These are phyloP conservation scores for Starmerella sp. DNA, from an alignment of 805 yeast genomes.

Conservation along the genomic window DNA sequence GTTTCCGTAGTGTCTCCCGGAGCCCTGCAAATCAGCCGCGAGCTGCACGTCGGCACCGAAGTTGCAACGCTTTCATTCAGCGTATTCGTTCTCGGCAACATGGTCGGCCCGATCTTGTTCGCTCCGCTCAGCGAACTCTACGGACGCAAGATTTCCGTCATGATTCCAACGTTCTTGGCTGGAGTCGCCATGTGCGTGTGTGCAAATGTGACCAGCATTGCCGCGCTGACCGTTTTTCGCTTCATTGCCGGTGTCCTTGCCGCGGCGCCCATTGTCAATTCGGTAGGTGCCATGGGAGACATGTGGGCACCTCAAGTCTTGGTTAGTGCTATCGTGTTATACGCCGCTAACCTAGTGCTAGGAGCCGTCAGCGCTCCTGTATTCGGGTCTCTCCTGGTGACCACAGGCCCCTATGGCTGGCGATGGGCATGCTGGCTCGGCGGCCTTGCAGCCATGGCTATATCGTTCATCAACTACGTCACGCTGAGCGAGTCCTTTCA, in stretches of 20 bases:
- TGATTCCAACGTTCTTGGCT: slow-evolving; percentile 37
- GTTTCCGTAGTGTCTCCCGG: slow-evolving; percentile 45
- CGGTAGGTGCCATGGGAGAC: slow-evolving; percentile 55
- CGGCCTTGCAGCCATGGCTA: slow-evolving; percentile 33
- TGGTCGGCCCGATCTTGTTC: slow-evolving; percentile 47
- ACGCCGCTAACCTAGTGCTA: slow-evolving; percentile 37
- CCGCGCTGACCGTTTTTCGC: slow-evolving; percentile 36
- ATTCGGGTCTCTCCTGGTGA: slow-evolving; percentile 29
- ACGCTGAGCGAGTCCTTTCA: slow-evolving; percentile 31
- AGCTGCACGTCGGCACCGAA: slow-evolving; percentile 37
- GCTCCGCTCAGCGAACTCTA: slow-evolving; percentile 49
- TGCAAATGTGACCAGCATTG: slow-evolving; percentile 36
- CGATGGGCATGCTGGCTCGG: slow-evolving; percentile 46
- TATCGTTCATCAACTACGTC: slow-evolving; percentile 33
- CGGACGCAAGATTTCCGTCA: slow-evolving; percentile 44
- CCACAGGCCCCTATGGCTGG: slow-evolving; percentile 41
- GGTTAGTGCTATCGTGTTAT: slow-evolving; percentile 43
- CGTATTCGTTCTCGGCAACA: slow-evolving; percentile 49
- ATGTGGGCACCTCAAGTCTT: slow-evolving; percentile 40
- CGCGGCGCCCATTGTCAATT: slow-evolving; percentile 49
- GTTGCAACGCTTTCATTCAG: slow-evolving; percentile 43
- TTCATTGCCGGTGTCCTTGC: slow-evolving; percentile 49
- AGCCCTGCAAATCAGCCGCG: slow-evolving; percentile 33
- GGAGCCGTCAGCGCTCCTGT: slow-evolving; percentile 40
- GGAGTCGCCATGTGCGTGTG: slow-evolving; percentile 33